Conservation (phyloP, 2,329 filamentous ascomycete genomes). For the Sclerotinia nivalis region DNA sequence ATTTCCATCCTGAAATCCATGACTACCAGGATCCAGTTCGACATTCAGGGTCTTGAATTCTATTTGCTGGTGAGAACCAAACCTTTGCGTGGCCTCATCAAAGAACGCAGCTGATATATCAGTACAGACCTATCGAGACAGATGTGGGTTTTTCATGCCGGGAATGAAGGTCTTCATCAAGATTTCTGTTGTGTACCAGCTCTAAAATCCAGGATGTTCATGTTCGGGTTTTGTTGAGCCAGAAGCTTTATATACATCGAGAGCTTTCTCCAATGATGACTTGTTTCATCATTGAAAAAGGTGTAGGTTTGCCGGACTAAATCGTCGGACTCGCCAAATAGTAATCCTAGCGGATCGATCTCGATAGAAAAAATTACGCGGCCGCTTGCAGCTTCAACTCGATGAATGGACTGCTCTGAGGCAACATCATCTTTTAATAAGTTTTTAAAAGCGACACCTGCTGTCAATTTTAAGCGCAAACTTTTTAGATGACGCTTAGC, state of each 20-base stretch:
- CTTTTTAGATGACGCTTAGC: neutral
- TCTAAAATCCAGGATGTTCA: slow-evolving; percentile 35
- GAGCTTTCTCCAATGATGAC: neutral
- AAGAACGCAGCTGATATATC: slow-evolving; percentile 14
- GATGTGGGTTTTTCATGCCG: neutral
- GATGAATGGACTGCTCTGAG: neutral
- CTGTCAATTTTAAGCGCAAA: neutral
- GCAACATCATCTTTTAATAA: neutral
- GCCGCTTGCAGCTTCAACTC: neutral
- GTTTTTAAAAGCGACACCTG: neutral
- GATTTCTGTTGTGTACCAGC: slow-evolving; percentile 30
- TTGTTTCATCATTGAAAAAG: neutral
- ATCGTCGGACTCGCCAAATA: slow-evolving; percentile 1
- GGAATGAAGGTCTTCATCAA: slow-evolving; percentile 14
- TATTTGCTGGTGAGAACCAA: neutral
- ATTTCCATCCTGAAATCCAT: neutral
- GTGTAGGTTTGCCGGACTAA: neutral
- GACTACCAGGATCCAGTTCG: neutral
- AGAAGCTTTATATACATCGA: neutral
- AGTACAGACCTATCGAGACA: slow-evolving; percentile 1
- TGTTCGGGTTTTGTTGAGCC: slow-evolving; percentile 28
- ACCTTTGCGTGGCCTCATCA: neutral
- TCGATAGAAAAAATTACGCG: neutral
- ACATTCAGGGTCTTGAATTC: slow-evolving; percentile 6
- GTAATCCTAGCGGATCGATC: neutral